Conservation (phyloP, 2,329 filamentous ascomycete species). For the Plectosphaerella sp. region DNA sequence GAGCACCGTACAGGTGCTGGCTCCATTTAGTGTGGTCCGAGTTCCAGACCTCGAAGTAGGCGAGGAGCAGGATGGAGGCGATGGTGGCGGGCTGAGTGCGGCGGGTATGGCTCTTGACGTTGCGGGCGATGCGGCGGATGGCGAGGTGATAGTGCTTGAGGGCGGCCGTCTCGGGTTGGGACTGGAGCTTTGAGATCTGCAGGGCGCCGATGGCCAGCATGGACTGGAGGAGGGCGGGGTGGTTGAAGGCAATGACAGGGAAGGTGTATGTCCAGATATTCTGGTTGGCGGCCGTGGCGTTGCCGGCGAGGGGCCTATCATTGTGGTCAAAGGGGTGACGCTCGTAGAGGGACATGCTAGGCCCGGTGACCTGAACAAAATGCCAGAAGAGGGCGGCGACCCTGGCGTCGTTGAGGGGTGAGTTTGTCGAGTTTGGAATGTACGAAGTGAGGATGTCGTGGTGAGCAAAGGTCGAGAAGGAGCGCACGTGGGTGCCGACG, state of each 20-base stretch:
- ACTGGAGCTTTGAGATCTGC: slow-evolving; percentile 80
- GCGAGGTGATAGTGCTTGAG: slow-evolving; percentile 90
- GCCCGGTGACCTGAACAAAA: slow-evolving; percentile 85
- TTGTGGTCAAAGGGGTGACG: slow-evolving; percentile 71
- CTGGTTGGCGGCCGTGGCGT: slow-evolving; percentile 60
- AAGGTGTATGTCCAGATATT: slow-evolving; percentile 64
- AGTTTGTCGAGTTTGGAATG: slow-evolving; percentile 57
- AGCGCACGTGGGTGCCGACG: slow-evolving; percentile 40
- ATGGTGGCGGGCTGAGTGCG: slow-evolving; percentile 75
- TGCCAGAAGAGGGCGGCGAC: slow-evolving; percentile 85
- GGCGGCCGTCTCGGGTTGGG: slow-evolving; percentile 69
- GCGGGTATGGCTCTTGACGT: slow-evolving; percentile 64
- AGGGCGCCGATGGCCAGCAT: slow-evolving; percentile 84
- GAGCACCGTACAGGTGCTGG: slow-evolving; percentile 81
- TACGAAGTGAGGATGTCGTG: slow-evolving; percentile 59
- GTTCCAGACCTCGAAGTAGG: slow-evolving; percentile 91
- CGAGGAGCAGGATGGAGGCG: slow-evolving; percentile 81
- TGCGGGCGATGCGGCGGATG: slow-evolving; percentile 70
- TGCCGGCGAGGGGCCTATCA: slow-evolving; percentile 52
- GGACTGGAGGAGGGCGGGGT: slow-evolving; percentile 84
- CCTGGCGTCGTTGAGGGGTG: slow-evolving; percentile 74
- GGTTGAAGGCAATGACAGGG: slow-evolving; percentile 74
- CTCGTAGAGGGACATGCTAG: slow-evolving; percentile 83
- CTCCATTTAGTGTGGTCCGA: slow-evolving; percentile 96
- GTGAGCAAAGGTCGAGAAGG: slow-evolving; percentile 43